Evolutionary conservation across 192 early-diverging fungal genomes (phyloP), one percentile per base, ranked within the genome.

Genomic region (Ambispora gerdemannii): DNA sequence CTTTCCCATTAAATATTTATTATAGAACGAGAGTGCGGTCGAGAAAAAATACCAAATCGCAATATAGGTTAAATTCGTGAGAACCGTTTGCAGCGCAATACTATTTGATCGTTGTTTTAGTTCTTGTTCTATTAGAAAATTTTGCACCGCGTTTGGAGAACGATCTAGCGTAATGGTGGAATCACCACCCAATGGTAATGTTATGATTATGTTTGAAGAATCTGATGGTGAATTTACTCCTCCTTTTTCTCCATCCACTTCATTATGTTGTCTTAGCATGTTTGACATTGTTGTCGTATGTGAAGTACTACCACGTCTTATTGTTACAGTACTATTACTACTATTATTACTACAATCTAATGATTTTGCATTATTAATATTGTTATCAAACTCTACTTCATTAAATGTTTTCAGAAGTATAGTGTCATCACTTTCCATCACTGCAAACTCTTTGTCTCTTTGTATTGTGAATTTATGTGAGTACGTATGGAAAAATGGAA

Each of bases 1-100:
- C 59, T 81, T 78, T 38, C 91, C 87, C 82, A 95, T 90, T 22
- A 95, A 74, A 75, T 87, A 87, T 72, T 91, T 93, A 79, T 95
- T 95, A 83, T 91, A 93, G n/a, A 95, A 75, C 19, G 86, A 84
- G 27, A 95, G 80, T 3, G 81, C 77, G 0, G 91, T 85, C 17
- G 91, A 92, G 50, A 89, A 89, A 24, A 84, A 81, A 75, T 91
- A 95, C 93, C 93, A 95, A 0, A 74, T 61, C 15, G 72, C 61
- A 47, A 87, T 87, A 66, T 83, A 85, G 2, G 62, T 50, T 24
- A 81, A 1, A 34, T 83, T 84, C 22, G 71, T 70, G n/a, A 75
- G 31, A 13, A 36, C 34, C 50, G 19, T 43, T 0, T 35, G 13
- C 67, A 50, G 58, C 4, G 51, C 43, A 25, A 58, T 11, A 33